Base-by-base conservation (phyloP, 2,329 filamentous ascomycete species). In the Lasiodiplodia sp. region DNA sequence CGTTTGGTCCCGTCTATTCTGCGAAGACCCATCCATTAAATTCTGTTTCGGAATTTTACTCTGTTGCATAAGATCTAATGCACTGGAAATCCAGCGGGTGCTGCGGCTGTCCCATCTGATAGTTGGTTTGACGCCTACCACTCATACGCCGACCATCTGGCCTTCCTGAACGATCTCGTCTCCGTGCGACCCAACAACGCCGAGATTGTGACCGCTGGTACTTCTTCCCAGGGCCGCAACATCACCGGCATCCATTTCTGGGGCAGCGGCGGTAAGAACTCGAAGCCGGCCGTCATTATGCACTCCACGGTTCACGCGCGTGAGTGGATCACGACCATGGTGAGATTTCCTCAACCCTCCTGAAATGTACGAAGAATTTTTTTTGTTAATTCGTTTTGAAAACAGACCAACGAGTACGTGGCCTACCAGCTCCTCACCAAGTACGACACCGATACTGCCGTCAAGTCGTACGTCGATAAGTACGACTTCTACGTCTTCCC, bases 401-500 rank as follows among this genome's bases (percentile, higher is more conserved):
- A 47, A 47, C 23, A 64, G 60, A 64, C 60, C 28, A 66, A 55
- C 14, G 78, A 80, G 56, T 80, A 79, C 49, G 74, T 78, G 1
- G 76, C 77, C 1, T 79, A 78, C 71, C 75, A 77, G 69, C 73
- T 80, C 23, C 73, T 80, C 16, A 76, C 75, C 40, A 76, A 77
- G 68, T 79, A 79, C 16, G 72, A 74, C 6, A 75, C 76, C 3
- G 74, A 79, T 56, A 57, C 77, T 14, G 72, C 72, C 1, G 73
- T 74, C 52, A 73, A 74, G 2, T 74, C 77, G 0, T 83, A 87
- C 66, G 82, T 91, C 28, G 83, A 90, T 76, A 86, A 83, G 67
- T 90, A 88, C 74, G 90, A 92, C 78, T 89, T 89, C 72, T 90
- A 89, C 76, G 84, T 91, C 72, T 75, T 79, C 70, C 78, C 78